phyloP scores from a whole-genome alignment of 768 basidiomycete genomes.

The Lyophyllum shimeji region DNA sequence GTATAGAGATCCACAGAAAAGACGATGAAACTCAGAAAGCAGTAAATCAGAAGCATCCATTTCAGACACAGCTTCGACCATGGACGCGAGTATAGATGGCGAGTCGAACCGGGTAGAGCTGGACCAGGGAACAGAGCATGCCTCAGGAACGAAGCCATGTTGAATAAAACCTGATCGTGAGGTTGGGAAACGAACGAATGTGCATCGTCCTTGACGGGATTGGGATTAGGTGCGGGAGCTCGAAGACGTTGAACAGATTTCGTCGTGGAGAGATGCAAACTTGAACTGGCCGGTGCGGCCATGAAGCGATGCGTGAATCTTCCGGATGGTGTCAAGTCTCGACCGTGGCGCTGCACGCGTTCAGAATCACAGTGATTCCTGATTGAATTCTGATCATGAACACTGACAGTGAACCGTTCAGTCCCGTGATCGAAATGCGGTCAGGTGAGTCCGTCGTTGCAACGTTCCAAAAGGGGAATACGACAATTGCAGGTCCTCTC shows the following conservation, averaged over 20 bases:
- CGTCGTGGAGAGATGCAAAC: conserved; percentile 43
- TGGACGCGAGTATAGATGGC: conserved; percentile 23
- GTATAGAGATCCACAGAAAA: conserved; percentile 32
- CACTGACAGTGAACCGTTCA: too few relatives aligned
- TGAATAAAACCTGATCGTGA: conserved; percentile 13
- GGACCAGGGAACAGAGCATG: conserved; percentile 14
- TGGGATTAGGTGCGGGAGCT: conserved; percentile 16
- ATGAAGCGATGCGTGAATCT: not conserved
- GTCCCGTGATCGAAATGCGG: not conserved
- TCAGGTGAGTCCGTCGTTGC: not conserved
- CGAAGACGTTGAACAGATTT: conserved; percentile 43
- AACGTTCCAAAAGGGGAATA: too few relatives aligned
- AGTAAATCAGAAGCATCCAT: conserved; percentile 36
- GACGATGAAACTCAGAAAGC: conserved; percentile 38
- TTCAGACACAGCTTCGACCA: conserved; percentile 30
- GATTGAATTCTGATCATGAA: too few relatives aligned
- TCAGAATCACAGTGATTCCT: too few relatives aligned
- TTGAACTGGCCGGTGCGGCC: conserved; percentile 26
- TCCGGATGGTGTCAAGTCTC: too few relatives aligned
- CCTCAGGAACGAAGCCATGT: conserved; percentile 10
- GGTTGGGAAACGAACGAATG: not conserved
- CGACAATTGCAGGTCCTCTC: not conserved
- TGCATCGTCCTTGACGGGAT: conserved; percentile 7
- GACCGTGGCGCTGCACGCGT: not conserved
- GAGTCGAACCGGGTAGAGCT: conserved; percentile 10